Evolutionary conservation across 345 rosid genomes (phyloP).

Genomic region (Pugionium cornutum): DNA sequence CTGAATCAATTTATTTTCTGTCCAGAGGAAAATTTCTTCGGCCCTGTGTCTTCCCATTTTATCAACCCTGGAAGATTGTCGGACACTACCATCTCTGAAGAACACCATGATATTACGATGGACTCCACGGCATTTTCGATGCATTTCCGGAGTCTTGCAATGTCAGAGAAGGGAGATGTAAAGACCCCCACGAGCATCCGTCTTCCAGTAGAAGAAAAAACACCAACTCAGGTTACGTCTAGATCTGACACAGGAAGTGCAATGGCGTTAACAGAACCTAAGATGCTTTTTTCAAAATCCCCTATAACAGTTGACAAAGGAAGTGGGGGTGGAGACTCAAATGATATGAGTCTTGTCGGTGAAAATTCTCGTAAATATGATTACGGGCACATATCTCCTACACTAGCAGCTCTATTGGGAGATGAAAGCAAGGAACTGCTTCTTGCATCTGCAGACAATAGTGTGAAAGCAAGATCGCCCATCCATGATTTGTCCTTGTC

Average conservation of each 20-base stretch:
- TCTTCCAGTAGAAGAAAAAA: constrained; percentile 54
- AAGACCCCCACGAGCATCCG: constrained; percentile 48
- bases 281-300: constrained; percentile 46
- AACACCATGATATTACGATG: constrained; percentile 79
- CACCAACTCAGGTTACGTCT: constrained; percentile 45
- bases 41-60: constrained; percentile 83
- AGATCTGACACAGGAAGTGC: constrained; percentile 57
- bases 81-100: constrained; percentile 67
- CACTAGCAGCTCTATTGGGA: constrained; percentile 67
- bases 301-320: constrained; percentile 41
- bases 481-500: constrained; percentile 36
- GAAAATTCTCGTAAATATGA: constrained; percentile 58
- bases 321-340: constrained; percentile 72
- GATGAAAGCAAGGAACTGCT: constrained; percentile 48
- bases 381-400: constrained; percentile 70
- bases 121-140: constrained; percentile 91
- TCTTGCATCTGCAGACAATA: constrained; percentile 35
- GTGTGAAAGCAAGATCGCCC: constrained; percentile 34
- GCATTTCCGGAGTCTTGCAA: constrained; percentile 81
- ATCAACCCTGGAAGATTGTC: constrained; percentile 72
- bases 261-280: constrained; percentile 59
- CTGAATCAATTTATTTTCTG: constrained; percentile 15
- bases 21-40: constrained; percentile 72
- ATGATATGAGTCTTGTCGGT: constrained; percentile 88
- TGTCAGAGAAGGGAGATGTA: constrained; percentile 53